phyloP scores from a whole-genome alignment of 306 rosid genomes.

The Gleditsia sinensis region DNA sequence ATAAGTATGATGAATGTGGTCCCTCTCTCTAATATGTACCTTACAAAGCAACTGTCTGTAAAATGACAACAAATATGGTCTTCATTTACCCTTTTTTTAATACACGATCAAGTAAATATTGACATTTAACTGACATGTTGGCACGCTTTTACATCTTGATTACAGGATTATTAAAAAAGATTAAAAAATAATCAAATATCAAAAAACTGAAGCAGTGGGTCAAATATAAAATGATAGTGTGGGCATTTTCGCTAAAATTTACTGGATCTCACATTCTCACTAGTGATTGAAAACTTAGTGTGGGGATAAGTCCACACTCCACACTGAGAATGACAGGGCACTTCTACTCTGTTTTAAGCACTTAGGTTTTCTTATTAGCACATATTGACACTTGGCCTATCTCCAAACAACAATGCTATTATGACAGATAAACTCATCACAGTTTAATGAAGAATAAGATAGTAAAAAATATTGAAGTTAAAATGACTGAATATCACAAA shows the following conservation, averaged over 20 bases:
- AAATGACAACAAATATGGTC: neutral
- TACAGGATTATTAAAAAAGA: neutral
- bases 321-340: neutral
- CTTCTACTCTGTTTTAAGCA: neutral
- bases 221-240: neutral
- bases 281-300: neutral
- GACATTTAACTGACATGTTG: neutral
- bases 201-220: neutral
- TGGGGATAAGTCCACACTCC: neutral
- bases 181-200: neutral
- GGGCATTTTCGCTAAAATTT: neutral
- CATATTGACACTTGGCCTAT: neutral
- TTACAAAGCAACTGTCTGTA: neutral
- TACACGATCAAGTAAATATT: neutral
- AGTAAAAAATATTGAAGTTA: neutral
- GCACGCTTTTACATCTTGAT: neutral
- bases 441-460: neutral
- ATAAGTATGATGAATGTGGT: neutral
- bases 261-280: too few relatives aligned
- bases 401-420: neutral
- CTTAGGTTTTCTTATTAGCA: neutral
- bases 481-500: slow-evolving; percentile 19
- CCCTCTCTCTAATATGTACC: neutral
- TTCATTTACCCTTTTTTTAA: neutral
- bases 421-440: too few relatives aligned